A percentile compares a stretch with the other conserved stretches of the same genome.
Evolutionary conservation across 108 stramenopile species (phyloP).

Genomic region (Cyclotella distinguenda): DNA sequence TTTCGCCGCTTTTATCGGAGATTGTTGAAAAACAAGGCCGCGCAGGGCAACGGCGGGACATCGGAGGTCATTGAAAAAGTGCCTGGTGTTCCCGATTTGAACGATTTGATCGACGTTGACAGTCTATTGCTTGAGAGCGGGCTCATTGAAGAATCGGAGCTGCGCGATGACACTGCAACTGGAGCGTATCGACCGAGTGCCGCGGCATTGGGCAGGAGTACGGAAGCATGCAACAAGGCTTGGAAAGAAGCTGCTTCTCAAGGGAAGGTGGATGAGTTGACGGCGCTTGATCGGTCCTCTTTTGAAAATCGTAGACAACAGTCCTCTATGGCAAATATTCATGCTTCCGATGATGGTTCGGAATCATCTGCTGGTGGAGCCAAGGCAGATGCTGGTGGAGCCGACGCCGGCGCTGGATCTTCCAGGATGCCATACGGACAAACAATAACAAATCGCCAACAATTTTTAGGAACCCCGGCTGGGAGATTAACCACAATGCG

Average conservation of each 20-base stretch:
- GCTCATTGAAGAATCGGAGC: conserved; percentile 75
- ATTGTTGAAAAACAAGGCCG: conserved; percentile 65
- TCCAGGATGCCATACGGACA: conserved; percentile 35
- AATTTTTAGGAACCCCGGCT: conserved; percentile 66
- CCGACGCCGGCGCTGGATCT: conserved; percentile 18
- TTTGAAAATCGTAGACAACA: conserved; percentile 11
- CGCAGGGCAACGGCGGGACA: conserved; percentile 64
- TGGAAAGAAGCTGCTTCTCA: conserved; percentile 45
- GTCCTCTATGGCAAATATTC: conserved; percentile 8
- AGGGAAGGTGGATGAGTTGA: conserved; percentile 42
- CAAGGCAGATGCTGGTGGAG: conserved; percentile 14
- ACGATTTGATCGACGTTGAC: conserved; percentile 79
- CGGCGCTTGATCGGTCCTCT: conserved; percentile 32
- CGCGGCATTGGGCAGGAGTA: conserved; percentile 43
- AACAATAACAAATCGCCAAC: conserved; percentile 60
- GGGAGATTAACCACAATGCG: conserved; percentile 62
- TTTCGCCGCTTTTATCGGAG: conserved; percentile 79
- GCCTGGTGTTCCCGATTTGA: conserved; percentile 73
- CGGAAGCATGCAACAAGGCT: conserved; percentile 43
- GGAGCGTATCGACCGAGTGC: conserved; percentile 55
- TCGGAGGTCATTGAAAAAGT: conserved; percentile 56
- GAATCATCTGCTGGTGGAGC: background rate
- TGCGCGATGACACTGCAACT: conserved; percentile 59
- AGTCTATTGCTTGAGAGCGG: conserved; percentile 79
- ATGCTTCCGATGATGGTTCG: conserved; percentile 3